Evolutionary conservation across 208 protist species (phyloP).

Genomic region (Porcisia deanei): DNA sequence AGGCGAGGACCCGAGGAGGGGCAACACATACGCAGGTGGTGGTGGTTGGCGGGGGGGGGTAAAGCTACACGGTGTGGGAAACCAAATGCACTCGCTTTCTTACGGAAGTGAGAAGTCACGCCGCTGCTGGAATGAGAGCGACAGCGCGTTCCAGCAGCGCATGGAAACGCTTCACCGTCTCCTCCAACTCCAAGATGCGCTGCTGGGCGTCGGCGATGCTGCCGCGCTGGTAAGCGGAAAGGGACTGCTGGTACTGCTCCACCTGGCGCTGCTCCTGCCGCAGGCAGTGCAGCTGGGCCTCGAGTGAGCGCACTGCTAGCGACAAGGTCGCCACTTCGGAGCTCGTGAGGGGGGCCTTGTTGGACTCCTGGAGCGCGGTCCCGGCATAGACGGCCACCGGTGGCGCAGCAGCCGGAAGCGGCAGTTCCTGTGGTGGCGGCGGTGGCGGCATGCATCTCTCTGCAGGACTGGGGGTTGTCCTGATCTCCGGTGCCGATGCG

Average conservation of each 20-base stretch:
- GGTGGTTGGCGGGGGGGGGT: neutral
- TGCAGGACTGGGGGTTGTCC: neutral
- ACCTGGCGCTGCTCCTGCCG: constrained; percentile 27
- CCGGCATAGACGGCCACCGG: neutral
- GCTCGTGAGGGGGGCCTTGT: constrained; percentile 22
- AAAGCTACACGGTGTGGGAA: neutral
- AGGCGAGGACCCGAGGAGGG: neutral
- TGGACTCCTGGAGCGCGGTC: neutral
- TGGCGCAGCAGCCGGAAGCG: neutral
- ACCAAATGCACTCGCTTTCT: neutral
- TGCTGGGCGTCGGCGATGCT: constrained; percentile 33
- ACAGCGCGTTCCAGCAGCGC: constrained; percentile 49
- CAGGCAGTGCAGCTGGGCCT: constrained; percentile 20
- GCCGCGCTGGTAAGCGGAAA: constrained; percentile 23
- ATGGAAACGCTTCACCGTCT: constrained; percentile 50
- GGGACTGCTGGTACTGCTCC: constrained; percentile 18
- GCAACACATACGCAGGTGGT: neutral
- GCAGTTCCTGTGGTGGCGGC: neutral
- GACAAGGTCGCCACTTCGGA: constrained; percentile 14
- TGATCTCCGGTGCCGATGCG: neutral
- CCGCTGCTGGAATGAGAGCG: constrained; percentile 38
- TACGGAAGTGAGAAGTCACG: neutral
- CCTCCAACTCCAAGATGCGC: constrained; percentile 64
- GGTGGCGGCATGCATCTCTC: constrained; percentile 7
- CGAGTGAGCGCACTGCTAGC: constrained; percentile 13